Conservation (phyloP, 495 filamentous ascomycete species). For the Pseudoneurospora amorphoporcata region DNA sequence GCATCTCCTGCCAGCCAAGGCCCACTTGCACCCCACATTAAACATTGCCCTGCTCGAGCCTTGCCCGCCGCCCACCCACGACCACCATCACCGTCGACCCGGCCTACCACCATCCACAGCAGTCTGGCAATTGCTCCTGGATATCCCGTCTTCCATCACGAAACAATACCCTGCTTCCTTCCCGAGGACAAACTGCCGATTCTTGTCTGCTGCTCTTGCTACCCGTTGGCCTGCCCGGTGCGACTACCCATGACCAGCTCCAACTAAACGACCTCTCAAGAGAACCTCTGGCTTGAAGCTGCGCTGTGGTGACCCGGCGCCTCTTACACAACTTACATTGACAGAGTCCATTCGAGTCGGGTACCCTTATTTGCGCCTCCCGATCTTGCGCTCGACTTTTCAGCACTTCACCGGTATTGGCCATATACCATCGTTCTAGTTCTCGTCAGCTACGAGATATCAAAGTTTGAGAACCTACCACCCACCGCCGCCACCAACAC, state of each 20-base stretch:
- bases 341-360: background rate
- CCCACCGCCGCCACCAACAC: slow-evolving; percentile 3
- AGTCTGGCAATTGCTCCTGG: background rate
- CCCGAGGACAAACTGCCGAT: background rate
- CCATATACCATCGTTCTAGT: background rate
- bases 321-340: background rate
- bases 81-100: background rate
- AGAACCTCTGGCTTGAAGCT: background rate
- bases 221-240: slow-evolving; percentile 1
- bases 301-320: slow-evolving; percentile 1
- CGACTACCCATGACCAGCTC: slow-evolving; percentile 3
- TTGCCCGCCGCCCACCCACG: background rate
- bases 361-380: background rate
- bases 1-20: background rate
- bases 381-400: background rate
- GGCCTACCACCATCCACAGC: background rate
- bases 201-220: slow-evolving; percentile 4
- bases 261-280: slow-evolving; percentile 1
- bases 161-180: background rate
- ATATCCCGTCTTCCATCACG: background rate
- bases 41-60: background rate
- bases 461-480: background rate
- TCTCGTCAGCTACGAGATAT: background rate
- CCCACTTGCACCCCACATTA: background rate
- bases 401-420: background rate